Evolutionary conservation across 805 yeast genomes (phyloP).

Genomic region (Groenewaldozyma tartarivorans): DNA sequence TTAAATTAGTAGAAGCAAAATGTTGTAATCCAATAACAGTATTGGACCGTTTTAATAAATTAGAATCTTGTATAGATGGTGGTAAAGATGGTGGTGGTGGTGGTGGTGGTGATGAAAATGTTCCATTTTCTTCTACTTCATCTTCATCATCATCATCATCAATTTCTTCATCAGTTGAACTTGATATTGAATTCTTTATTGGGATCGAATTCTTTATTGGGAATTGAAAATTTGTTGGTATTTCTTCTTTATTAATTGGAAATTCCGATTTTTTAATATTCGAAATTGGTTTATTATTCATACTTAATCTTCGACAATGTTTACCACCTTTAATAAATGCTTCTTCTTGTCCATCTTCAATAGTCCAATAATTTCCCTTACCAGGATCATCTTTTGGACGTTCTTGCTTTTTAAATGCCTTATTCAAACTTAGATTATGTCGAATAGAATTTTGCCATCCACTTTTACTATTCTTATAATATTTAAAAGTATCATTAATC

Average conservation of each 20-base stretch:
- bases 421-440: slow-evolving; percentile 85
- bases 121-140: slow-evolving; percentile 4
- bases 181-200: neutral
- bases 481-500: slow-evolving; percentile 80
- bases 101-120: neutral
- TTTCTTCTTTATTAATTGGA: neutral
- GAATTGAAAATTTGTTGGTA: neutral
- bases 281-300: too few relatives aligned
- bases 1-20: slow-evolving; percentile 12
- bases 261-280: neutral
- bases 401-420: slow-evolving; percentile 85
- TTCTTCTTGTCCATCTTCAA: slow-evolving; percentile 72
- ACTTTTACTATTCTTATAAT: slow-evolving; percentile 73
- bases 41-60: slow-evolving; percentile 15
- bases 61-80: neutral
- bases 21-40: slow-evolving; percentile 21
- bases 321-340: slow-evolving; percentile 46
- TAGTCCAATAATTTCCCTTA: slow-evolving; percentile 85
- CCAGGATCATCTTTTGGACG: slow-evolving; percentile 57
- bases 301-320: neutral
- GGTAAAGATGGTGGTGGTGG: neutral
- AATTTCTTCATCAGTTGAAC: slow-evolving; percentile 12
- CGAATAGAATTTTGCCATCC: slow-evolving; percentile 98
- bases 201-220: neutral
- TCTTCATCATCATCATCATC: slow-evolving; percentile 10